phyloP scores from a whole-genome alignment of 306 rosid species.

The Boehmeria nivea region DNA sequence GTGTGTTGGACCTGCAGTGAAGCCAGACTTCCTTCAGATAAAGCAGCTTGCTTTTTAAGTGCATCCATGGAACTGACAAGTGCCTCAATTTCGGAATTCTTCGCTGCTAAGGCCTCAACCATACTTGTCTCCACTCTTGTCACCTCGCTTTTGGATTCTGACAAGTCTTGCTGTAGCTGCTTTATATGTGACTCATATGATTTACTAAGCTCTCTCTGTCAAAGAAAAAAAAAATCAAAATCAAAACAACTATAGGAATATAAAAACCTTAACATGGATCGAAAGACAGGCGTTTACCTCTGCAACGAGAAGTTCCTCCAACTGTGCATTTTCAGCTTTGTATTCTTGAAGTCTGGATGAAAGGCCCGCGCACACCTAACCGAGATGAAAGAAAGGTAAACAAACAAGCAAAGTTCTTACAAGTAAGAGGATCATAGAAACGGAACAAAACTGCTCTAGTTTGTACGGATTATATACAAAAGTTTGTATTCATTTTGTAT shows the following conservation, averaged over 20 bases:
- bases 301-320: conserved; percentile 92
- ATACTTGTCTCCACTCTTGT: conserved; percentile 79
- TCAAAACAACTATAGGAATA: not conserved
- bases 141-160: conserved; percentile 70
- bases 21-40: conserved; percentile 87
- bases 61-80: conserved; percentile 75
- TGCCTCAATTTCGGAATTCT: conserved; percentile 87
- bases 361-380: conserved; percentile 95
- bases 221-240: conserved; percentile 15
- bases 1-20: conserved; percentile 68
- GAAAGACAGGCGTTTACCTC: conserved; percentile 49
- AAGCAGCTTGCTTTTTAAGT: conserved; percentile 80
- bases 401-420: conserved; percentile 13
- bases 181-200: conserved; percentile 81
- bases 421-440: conserved; percentile 11
- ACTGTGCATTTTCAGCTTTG: conserved; percentile 93
- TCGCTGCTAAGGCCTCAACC: conserved; percentile 89
- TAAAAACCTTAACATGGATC: conserved; percentile 6
- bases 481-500: not conserved
- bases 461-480: conserved; percentile 8
- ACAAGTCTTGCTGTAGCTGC: conserved; percentile 69
- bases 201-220: conserved; percentile 89
- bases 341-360: conserved; percentile 94
- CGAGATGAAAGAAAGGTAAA: conserved; percentile 27
- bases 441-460: conserved; percentile 14